Evolutionary conservation across 164 flowering plant genomes (phyloP).

Genomic region (Stephania japonica): DNA sequence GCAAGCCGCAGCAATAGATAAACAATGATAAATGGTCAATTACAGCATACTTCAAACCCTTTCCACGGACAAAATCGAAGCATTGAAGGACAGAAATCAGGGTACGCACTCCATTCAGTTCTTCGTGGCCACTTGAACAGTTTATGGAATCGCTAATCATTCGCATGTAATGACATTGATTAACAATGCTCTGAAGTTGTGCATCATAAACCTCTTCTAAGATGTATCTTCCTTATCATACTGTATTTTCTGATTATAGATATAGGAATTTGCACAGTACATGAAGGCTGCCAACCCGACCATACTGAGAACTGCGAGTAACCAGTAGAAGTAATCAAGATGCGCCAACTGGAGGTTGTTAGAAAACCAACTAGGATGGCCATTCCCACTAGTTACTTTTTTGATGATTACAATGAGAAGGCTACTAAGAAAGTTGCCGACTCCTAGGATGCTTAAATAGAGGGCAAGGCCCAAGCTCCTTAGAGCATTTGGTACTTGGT

Average conservation of each 20-base stretch:
- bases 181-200: not conserved
- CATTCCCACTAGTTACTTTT: conserved; percentile 6
- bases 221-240: not conserved
- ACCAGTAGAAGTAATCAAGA: conserved; percentile 16
- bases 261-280: conserved; percentile 8
- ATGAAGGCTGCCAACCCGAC: conserved; percentile 3
- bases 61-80: not conserved
- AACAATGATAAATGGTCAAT: not conserved
- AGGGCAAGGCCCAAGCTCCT: conserved; percentile 15
- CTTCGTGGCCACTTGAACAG: not conserved
- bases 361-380: conserved; percentile 13
- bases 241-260: conserved; percentile 4
- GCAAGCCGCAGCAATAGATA: not conserved
- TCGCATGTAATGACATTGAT: not conserved
- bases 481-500: conserved; percentile 11
- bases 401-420: conserved; percentile 4
- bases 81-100: not conserved
- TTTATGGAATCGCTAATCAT: not conserved
- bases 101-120: not conserved
- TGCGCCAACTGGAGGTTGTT: conserved; percentile 15
- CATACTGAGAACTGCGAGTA: conserved; percentile 11
- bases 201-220: not conserved
- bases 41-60: not conserved
- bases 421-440: conserved; percentile 15
- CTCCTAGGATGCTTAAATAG: conserved; percentile 9